Evolutionary conservation across 2,329 filamentous ascomycete genomes (phyloP).

Genomic region (Colletotrichum gigasporum): DNA sequence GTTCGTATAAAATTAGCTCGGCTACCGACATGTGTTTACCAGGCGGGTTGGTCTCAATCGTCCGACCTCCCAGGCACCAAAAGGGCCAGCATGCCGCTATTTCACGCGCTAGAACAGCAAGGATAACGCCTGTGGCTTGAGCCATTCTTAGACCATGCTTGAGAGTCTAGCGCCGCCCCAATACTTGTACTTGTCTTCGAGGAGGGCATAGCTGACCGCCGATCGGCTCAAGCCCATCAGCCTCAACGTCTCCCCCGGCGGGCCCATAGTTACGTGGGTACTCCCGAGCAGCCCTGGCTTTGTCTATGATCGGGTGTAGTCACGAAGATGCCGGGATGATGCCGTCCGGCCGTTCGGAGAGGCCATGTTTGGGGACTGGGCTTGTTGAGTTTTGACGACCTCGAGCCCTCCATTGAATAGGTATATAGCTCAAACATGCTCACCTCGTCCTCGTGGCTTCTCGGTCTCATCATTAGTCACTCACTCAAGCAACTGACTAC

Average conservation of each 20-base stretch:
- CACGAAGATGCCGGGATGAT: not conserved
- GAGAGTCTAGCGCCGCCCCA: conserved; percentile 1
- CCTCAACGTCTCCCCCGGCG: no score
- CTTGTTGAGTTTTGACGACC: not conserved
- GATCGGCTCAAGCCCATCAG: not conserved
- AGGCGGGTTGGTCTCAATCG: not conserved
- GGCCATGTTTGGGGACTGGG: not conserved
- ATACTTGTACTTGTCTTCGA: not conserved
- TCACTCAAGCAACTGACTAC: conserved; percentile 9
- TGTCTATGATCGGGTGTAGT: no score
- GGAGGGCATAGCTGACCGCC: not conserved
- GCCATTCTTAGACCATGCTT: conserved; percentile 17
- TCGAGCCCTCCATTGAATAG: not conserved
- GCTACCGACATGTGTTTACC: not conserved
- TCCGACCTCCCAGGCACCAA: conserved; percentile 1
- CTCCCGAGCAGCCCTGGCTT: not conserved
- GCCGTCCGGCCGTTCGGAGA: not conserved
- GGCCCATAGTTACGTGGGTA: no score
- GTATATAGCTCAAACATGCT: conserved; percentile 28
- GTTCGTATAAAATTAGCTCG: not conserved
- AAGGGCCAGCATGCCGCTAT: not conserved
- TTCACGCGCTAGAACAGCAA: not conserved
- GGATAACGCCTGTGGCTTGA: conserved; percentile 2
- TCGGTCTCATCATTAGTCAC: not conserved
- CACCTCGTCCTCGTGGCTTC: not conserved